phyloP scores from a whole-genome alignment of 1,139 yeast species.

The Kodamaea sp. region DNA sequence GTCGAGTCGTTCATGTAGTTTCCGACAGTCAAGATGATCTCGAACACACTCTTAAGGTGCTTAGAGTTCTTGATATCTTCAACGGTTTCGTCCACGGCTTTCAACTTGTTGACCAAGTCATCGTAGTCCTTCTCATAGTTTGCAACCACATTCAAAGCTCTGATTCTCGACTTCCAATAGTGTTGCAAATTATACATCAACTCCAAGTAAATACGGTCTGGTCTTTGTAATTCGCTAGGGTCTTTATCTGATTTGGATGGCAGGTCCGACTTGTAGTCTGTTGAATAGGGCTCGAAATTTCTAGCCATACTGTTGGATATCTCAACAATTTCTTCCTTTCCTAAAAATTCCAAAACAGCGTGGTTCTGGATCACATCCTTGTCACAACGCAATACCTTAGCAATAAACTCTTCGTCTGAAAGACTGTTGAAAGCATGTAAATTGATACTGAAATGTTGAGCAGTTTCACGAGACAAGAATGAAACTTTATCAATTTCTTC shows the following conservation, averaged over 20 bases:
- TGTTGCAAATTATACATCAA: constrained; percentile 73
- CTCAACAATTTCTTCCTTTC: constrained; percentile 67
- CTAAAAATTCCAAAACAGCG: constrained; percentile 72
- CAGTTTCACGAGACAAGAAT: constrained; percentile 66
- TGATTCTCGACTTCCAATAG: constrained; percentile 78
- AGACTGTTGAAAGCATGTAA: constrained; percentile 59
- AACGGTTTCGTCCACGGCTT: constrained; percentile 65
- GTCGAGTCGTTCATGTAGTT: constrained; percentile 81
- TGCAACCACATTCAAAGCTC: constrained; percentile 63
- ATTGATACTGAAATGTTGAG: constrained; percentile 80
- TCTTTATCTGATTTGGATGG: constrained; percentile 66
- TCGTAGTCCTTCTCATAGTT: constrained; percentile 69
- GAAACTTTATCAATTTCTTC: constrained; percentile 55
- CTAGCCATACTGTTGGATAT: constrained; percentile 63
- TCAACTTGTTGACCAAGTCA: constrained; percentile 61
- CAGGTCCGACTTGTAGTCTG: constrained; percentile 42
- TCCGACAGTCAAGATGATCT: constrained; percentile 78
- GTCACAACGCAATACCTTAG: constrained; percentile 64
- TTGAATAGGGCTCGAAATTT: constrained; percentile 67
- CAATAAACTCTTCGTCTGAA: constrained; percentile 57
- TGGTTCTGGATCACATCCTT: constrained; percentile 52
- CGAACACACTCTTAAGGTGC: constrained; percentile 65
- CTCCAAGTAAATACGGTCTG: constrained; percentile 74
- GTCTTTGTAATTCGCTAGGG: constrained; percentile 70
- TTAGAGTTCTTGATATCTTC: constrained; percentile 59